phyloP scores from a whole-genome alignment of 73 alveolate species.

The Paraurostyla sp. region DNA sequence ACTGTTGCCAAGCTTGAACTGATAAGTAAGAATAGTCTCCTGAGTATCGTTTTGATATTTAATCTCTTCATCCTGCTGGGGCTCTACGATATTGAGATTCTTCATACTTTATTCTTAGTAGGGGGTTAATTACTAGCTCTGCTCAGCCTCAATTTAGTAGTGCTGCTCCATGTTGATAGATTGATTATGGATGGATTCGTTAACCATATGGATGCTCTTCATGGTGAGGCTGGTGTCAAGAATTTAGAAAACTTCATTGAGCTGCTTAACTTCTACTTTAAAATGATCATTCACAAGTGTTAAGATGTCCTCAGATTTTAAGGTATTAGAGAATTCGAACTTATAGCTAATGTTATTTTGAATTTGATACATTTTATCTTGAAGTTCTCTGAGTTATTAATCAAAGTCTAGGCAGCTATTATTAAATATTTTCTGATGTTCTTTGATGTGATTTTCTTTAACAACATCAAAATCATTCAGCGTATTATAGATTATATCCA shows the following conservation, averaged over 20 bases:
- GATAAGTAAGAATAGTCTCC: no score
- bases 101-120: no score
- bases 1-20: background rate
- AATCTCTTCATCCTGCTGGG: no score
- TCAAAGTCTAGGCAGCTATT: conserved; percentile 35
- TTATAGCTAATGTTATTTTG: conserved; percentile 20
- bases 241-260: background rate
- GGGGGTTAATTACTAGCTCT: no score
- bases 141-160: no score
- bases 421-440: conserved; percentile 11
- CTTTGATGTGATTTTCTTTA: conserved; percentile 57
- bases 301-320: conserved; percentile 43
- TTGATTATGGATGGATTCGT: no score
- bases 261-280: conserved; percentile 36
- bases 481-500: conserved; percentile 50
- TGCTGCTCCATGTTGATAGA: no score
- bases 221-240: background rate
- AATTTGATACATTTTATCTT: conserved; percentile 4
- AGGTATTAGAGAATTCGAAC: conserved; percentile 34
- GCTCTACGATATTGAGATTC: no score
- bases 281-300: conserved; percentile 44
- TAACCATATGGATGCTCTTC: no score
- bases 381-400: background rate
- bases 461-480: conserved; percentile 72
- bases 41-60: no score